Evolutionary conservation across 192 early-diverging fungal genomes (phyloP).

Genomic region (Coemansia asiatica): DNA sequence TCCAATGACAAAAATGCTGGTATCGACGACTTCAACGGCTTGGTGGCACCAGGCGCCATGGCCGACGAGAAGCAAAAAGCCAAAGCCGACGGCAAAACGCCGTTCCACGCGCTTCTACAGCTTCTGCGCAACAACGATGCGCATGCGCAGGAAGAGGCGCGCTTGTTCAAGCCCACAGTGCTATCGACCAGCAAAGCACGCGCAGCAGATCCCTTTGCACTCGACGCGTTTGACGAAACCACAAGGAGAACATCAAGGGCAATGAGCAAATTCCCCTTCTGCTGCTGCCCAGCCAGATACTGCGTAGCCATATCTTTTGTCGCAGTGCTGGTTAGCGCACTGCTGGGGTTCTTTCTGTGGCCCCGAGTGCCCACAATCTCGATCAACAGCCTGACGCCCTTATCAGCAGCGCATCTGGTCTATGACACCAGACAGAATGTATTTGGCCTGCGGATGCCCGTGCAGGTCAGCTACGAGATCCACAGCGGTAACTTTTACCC

Average conservation of each 20-base stretch:
- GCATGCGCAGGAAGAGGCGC: constrained; percentile 19
- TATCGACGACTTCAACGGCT: constrained; percentile 37
- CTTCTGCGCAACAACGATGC: constrained; percentile 8
- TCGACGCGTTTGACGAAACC: constrained; percentile 8
- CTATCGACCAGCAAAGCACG: constrained; percentile 12
- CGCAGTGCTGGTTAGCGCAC: constrained; percentile 16
- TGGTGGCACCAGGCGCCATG: constrained; percentile 41
- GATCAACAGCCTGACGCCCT: constrained; percentile 26
- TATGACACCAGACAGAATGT: constrained; percentile 22
- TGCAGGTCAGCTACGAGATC: constrained; percentile 44
- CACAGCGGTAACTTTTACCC: constrained; percentile 55
- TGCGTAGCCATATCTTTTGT: constrained; percentile 45
- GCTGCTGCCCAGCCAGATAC: constrained; percentile 41
- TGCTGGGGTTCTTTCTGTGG: constrained; percentile 45
- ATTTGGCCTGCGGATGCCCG: constrained; percentile 40
- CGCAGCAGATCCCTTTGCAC: not conserved
- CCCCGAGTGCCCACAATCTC: constrained; percentile 46
- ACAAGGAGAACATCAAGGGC: not conserved
- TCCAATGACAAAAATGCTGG: constrained; percentile 1
- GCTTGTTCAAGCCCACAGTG: constrained; percentile 31
- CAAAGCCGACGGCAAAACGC: constrained; percentile 29
- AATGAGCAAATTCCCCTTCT: constrained; percentile 25
- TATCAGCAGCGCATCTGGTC: constrained; percentile 23
- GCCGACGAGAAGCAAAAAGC: constrained; percentile 42
- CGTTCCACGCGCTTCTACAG: constrained; percentile 10